Conservation (phyloP, 345 rosid genomes). For the Melaleuca quinquenervia region DNA sequence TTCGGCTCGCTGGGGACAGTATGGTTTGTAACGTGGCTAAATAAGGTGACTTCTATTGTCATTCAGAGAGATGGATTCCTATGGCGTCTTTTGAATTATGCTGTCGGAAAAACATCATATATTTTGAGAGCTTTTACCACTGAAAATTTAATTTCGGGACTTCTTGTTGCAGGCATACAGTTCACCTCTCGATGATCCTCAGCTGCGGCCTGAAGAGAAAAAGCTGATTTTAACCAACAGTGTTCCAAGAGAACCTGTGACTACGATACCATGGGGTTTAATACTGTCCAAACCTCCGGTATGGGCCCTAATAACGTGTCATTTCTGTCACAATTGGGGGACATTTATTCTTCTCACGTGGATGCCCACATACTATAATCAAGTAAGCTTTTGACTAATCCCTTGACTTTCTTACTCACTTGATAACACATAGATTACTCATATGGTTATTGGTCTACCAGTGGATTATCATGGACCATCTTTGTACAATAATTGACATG, state of each 20-base stretch:
- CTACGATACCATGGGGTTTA: conserved; percentile 71
- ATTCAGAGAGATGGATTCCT: background rate
- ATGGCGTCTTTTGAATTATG: background rate
- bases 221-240: conserved; percentile 43
- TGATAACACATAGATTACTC: background rate
- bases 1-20: conserved; percentile 89
- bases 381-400: conserved; percentile 29
- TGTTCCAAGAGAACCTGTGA: conserved; percentile 56
- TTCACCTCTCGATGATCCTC: conserved; percentile 73
- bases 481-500: background rate
- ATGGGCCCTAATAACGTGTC: conserved; percentile 76
- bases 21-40: conserved; percentile 74
- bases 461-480: background rate
- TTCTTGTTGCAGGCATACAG: conserved; percentile 55
- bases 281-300: conserved; percentile 85
- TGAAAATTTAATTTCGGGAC: background rate
- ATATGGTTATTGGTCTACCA: background rate
- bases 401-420: background rate
- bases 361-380: conserved; percentile 96
- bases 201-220: conserved; percentile 59
- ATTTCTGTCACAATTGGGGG: conserved; percentile 95
- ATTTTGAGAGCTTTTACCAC: background rate
- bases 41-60: conserved; percentile 34
- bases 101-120: background rate
- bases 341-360: conserved; percentile 90